Base-by-base conservation (phyloP, 139 green algal genomes). In the Astrephomene gubernaculifera region DNA sequence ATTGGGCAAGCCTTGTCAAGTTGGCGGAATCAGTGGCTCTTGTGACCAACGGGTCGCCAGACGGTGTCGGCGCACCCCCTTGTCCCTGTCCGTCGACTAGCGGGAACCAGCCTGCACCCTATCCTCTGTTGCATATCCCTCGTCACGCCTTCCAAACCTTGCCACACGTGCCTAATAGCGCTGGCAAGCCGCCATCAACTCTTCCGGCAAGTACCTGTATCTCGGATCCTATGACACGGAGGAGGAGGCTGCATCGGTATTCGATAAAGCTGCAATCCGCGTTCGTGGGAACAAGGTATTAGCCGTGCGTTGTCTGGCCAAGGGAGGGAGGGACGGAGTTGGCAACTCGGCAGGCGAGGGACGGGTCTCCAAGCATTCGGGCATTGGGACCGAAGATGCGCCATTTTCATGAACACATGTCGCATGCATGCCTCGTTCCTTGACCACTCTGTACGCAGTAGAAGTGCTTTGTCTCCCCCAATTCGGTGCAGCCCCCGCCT, bases 131-230 rank as follows among this genome's bases (percentile, higher is more conserved):
- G n/a, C n/a, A n/a, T n/a, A n/a, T n/a, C n/a, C n/a, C n/a, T n/a
- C n/a, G n/a, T n/a, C n/a, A n/a, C n/a, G n/a, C n/a, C n/a, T n/a
- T n/a, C n/a, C n/a, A n/a, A n/a, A n/a, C n/a, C n/a, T n/a, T n/a
- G n/a, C n/a, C n/a, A n/a, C n/a, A n/a, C n/a, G n/a, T n/a, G n/a
- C n/a, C 64, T 4, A 33, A 22, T 60, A 90, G 83, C 87, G 90
- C 24, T 94, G 91, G 91, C 91, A 94, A 52, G 90, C 92, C 0
- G 92, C 92, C 38, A 95, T 95, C 80, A 95, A 95, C 72, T 89
- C 73, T 35, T 72, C 71, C 39, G 92, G 92, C 74, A 92, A 92
- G 63, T 95, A 95, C 79, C 79, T 95, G 21, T 95, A 95, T 82
- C 87, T 95, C 6, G 92, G 92, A 31, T 90, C 78, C 27, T 94